Base-by-base conservation (phyloP, 192 early-diverging fungal genomes). In the Podila epigama region DNA sequence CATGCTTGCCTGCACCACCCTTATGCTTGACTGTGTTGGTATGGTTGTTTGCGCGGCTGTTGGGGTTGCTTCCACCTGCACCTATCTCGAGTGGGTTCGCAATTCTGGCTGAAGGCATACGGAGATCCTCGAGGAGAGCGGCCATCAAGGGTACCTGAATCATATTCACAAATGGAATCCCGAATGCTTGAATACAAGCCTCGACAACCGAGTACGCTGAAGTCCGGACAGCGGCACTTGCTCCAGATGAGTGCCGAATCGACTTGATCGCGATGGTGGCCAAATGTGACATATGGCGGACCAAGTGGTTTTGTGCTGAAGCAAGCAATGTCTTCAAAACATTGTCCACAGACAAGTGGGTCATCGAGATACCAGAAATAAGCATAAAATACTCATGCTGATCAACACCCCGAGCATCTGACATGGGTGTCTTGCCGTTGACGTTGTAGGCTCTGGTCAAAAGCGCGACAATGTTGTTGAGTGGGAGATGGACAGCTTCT, bases 401-500 rank as follows among this genome's bases (percentile, higher is more conserved):
- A 36, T 89, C 87, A 12, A 75, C 31, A 34, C 72, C 72, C 20
- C 72, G 64, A 34, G 72, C 72, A 0, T 75, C 72, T 0, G 72
- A 75, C 64, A 68, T 68, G 33, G 65, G 72, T 1, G 72, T 75
- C 41, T 75, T 75, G 27, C 52, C 73, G 58, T 75, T 79, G 28
- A 83, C 65, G 60, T 79, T 83, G 56, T 79, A 86, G 18, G 83
- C 65, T 25, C 87, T 75, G 22, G 79, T 83, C 34, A 85, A 51
- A 28, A 87, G 69, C 41, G 85, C 81, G 2, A 89, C 56, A 20
- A 89, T 32, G 40, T 81, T 75, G 60, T 78, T 79, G 25, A 88
- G 77, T 10, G 87, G 87, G 20, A 88, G 55, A 51, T 80, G 70
- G 20, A 88, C 82, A 20, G 79, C 51, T 1, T 77, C 53, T 25